These are phyloP conservation scores for Cyclanthera cordifolia DNA, from an alignment of 306 rosid species.

Conservation along the genomic window DNA sequence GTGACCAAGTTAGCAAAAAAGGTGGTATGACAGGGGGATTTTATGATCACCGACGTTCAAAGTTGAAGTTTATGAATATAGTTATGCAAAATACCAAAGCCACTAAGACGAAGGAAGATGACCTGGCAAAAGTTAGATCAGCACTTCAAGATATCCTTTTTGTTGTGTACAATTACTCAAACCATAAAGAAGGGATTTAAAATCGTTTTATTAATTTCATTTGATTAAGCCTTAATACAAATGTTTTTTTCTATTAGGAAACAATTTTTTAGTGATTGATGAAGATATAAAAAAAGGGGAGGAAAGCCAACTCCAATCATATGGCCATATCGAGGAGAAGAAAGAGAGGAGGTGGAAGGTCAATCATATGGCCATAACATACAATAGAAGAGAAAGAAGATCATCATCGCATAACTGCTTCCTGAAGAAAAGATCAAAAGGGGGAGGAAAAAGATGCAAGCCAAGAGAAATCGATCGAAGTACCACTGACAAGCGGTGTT, in stretches of 20 bases:
- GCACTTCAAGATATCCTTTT: conserved; percentile 86
- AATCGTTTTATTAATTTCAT: not conserved
- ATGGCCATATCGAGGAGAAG: too few relatives aligned
- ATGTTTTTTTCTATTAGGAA: not conserved
- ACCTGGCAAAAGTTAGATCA: conserved; percentile 50
- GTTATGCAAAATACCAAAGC: conserved; percentile 43
- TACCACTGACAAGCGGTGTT: too few relatives aligned
- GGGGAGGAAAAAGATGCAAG: too few relatives aligned
- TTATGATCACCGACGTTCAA: conserved; percentile 87
- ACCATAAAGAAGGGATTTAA: not conserved
- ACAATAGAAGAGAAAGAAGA: too few relatives aligned
- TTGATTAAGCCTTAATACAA: not conserved
- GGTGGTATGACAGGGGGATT: conserved; percentile 99
- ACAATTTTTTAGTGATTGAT: not conserved
- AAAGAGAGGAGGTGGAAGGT: too few relatives aligned
- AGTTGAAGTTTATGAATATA: conserved; percentile 69
- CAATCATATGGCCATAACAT: too few relatives aligned
- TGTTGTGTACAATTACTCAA: not conserved
- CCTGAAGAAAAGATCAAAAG: too few relatives aligned
- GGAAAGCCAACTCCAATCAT: not conserved
- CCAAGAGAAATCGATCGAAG: too few relatives aligned
- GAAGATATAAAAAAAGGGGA: not conserved
- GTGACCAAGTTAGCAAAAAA: conserved; percentile 98
- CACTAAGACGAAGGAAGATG: conserved; percentile 40
- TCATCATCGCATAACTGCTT: too few relatives aligned